These are phyloP conservation scores for Mortierella sp. DNA, from an alignment of 371 early-diverging fungal genomes.

Conservation along the genomic window DNA sequence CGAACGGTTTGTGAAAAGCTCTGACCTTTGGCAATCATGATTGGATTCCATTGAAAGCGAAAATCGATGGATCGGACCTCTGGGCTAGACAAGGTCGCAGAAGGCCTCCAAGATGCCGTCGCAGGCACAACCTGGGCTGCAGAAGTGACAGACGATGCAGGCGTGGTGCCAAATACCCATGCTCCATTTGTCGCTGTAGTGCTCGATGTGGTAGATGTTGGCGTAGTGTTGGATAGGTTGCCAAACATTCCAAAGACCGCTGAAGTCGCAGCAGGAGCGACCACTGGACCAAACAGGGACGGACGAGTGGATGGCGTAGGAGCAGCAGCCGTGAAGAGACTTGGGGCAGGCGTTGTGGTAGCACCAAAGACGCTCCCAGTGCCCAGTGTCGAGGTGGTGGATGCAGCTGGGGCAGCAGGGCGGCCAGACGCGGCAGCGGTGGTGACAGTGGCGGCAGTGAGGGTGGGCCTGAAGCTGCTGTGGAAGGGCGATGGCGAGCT, in stretches of 20 bases:
- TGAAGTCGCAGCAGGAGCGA: neutral
- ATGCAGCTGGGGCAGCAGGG: neutral
- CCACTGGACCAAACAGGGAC: too few relatives aligned
- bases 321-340: too few relatives aligned
- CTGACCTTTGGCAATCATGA: neutral
- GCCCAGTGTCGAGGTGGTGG: neutral
- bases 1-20: neutral
- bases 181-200: neutral
- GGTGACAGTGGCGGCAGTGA: slow-evolving; percentile 16
- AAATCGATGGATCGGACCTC: neutral
- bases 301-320: too few relatives aligned
- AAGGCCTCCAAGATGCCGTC: too few relatives aligned
- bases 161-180: neutral
- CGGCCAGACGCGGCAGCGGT: slow-evolving; percentile 13
- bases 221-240: neutral
- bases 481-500: slow-evolving; percentile 2
- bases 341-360: neutral
- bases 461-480: slow-evolving; percentile 12
- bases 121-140: too few relatives aligned
- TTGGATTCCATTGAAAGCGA: slow-evolving; percentile 9
- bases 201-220: neutral
- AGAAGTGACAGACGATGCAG: neutral
- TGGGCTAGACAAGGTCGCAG: neutral
- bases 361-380: neutral
- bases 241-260: neutral